Conservation (phyloP, 495 filamentous ascomycete genomes). For the Bacidia gigantensis region DNA sequence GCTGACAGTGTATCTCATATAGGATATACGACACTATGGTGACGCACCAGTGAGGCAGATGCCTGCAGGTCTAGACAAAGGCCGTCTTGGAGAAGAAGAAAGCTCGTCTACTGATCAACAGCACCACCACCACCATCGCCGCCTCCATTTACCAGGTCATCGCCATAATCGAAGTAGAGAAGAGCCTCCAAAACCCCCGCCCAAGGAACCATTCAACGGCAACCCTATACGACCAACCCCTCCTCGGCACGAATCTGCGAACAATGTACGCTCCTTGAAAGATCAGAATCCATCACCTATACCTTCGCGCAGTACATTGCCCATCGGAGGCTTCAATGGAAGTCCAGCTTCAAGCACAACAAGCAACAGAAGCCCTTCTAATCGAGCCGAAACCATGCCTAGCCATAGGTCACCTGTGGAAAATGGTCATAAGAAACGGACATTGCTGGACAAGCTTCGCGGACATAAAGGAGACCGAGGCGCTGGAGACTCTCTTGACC, state of each 20-base stretch:
- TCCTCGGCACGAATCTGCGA: conserved; percentile 55
- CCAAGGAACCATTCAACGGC: conserved; percentile 32
- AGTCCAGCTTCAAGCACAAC: conserved; percentile 46
- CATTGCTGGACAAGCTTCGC: conserved; percentile 51
- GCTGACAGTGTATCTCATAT: conserved; percentile 9
- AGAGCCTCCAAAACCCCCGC: conserved; percentile 42
- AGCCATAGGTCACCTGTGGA: conserved; percentile 45
- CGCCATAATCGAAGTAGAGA: conserved; percentile 58
- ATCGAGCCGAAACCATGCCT: conserved; percentile 31
- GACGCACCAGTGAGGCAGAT: conserved; percentile 68
- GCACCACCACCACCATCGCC: conserved; percentile 40
- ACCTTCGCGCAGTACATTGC: conserved; percentile 34
- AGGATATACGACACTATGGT: conserved; percentile 71
- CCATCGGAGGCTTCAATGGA: conserved; percentile 55
- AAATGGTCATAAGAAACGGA: conserved; percentile 44
- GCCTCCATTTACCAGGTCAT: conserved; percentile 60
- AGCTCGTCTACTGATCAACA: conserved; percentile 25
- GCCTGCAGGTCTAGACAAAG: conserved; percentile 53
- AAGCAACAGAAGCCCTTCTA: conserved; percentile 29
- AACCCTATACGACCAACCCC: conserved; percentile 42
- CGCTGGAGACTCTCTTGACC: conserved; percentile 32
- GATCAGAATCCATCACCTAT: conserved; percentile 31
- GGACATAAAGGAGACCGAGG: conserved; percentile 39
- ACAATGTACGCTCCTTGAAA: conserved; percentile 37
- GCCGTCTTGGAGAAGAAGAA: conserved; percentile 43